Base-by-base conservation (phyloP, 805 yeast species). In the Metschnikowia koreensis region DNA sequence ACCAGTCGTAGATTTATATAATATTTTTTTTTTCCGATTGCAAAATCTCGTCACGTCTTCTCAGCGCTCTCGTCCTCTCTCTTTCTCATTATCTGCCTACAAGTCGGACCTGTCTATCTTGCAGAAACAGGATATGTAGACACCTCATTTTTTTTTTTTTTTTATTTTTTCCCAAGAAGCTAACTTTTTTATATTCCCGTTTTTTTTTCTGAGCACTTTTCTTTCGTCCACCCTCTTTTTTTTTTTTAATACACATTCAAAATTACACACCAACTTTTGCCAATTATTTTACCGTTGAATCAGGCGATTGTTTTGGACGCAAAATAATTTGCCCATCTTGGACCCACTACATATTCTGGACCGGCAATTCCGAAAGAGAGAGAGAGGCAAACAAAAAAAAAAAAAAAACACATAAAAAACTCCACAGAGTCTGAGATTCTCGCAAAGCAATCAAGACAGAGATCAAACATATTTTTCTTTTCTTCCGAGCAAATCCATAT, bases 401-500 rank as follows among this genome's bases (percentile, higher is more conserved):
- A 29, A 29, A 29, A 29, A 29, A 29, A 10, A 29, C 7, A 38
- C n/a, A 38, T n/a, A 45, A 26, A 45, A 17, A 29, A 26, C n/a
- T 13, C 13, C n/a, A 17, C 33, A 29, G 33, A 29, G 10, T 10
- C 33, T 10, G 33, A 29, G 10, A 8, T 29, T 10, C 33, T 29
- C 33, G 33, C 33, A 29, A 29, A 29, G 33, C 33, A 29, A 29
- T 29, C 33, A 10, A 29, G 33, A 29, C n/a, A n/a, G n/a, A n/a
- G n/a, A n/a, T n/a, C n/a, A n/a, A n/a, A n/a, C n/a, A n/a, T n/a
- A n/a, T n/a, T n/a, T n/a, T n/a, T n/a, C n/a, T n/a, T n/a, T 60
- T 63, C 79, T 40, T 72, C 76, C 43, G 74, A 83, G 6, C 82
- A 83, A 47, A 96, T 91, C 1, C 94, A 91, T 89, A 76, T 74